Evolutionary conservation across 2,329 filamentous ascomycete species (phyloP), one percentile per base, ranked within the genome.

Genomic region (Pseudopithomyces maydicus): DNA sequence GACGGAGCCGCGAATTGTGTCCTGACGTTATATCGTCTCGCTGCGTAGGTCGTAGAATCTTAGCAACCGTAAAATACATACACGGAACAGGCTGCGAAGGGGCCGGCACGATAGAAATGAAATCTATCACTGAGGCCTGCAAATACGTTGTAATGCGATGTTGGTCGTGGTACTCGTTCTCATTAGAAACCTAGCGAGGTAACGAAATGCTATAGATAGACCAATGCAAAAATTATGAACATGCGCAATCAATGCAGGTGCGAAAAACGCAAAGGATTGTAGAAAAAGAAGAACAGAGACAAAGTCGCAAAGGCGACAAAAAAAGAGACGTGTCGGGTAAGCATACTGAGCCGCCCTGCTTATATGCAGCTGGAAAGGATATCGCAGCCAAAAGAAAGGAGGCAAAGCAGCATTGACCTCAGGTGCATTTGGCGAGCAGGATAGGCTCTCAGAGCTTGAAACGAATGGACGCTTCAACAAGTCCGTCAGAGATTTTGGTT

Each of bases 401-500:
- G 47, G 54, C 54, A 61, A 56, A 53, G 39, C 54, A 62, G 60
- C 70, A 71, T 65, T 67, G 70, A 64, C 68, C 55, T 42, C 51
- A 48, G 52, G 50, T 54, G 52, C 58, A 58, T 56, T 63, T 60
- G 63, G 61, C 68, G 54, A 68, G 53, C 52, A 59, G 47, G 55
- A 62, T 56, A 32, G 52, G 55, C 47, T 52, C 57, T 70, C 59
- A 73, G 39, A 71, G 59, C 39, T 67, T 68, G 73, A 90, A 94
- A 54, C 78, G 78, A 80, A 90, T 92, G 69, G 82, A 88, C 20
- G 90, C 92, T 73, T 96, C 90, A 29, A 96, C 90, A 65, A 97
- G 77, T 0, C 91, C 93, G 77, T 92, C 89, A 23, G 82, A 82
- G 61, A 85, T 78, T 78, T 97, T 97, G 3, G 87, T 88, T 26